Conservation (phyloP, 2,329 filamentous ascomycete genomes). For the Stemphylium vesicarium region DNA sequence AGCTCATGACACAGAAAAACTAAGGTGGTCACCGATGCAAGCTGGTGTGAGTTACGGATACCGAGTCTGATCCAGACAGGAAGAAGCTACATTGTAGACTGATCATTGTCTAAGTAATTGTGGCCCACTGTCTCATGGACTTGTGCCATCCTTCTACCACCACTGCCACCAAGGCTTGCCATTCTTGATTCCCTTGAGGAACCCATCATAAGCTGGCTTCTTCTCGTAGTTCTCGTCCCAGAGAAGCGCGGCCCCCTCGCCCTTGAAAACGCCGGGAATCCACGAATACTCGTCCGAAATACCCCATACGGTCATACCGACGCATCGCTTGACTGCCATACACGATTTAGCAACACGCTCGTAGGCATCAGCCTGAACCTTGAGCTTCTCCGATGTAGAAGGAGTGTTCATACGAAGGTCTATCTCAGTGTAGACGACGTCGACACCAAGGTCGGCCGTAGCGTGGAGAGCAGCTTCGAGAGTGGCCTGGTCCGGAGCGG, state of each 20-base stretch:
- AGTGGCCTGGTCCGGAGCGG: conserved; percentile 54
- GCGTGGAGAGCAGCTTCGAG: conserved; percentile 58
- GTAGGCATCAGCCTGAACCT: conserved; percentile 59
- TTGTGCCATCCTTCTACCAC: not conserved
- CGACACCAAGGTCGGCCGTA: conserved; percentile 61
- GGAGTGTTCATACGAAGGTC: conserved; percentile 63
- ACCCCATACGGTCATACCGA: conserved; percentile 57
- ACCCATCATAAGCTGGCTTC: conserved; percentile 47
- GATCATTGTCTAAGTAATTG: too few species aligned
- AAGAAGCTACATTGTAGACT: too few species aligned
- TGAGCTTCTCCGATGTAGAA: conserved; percentile 49
- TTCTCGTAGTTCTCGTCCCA: conserved; percentile 42
- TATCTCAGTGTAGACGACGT: conserved; percentile 68
- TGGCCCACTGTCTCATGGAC: not conserved
- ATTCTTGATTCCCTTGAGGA: conserved; percentile 34
- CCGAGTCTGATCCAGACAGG: not conserved
- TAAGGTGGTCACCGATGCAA: too few species aligned
- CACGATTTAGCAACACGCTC: conserved; percentile 48
- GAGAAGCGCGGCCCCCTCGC: conserved; percentile 46
- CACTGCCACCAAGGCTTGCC: conserved; percentile 13
- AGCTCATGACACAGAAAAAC: too few species aligned
- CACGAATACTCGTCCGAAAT: conserved; percentile 52
- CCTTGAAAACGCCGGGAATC: conserved; percentile 47
- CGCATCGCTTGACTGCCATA: conserved; percentile 45
- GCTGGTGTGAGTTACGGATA: not conserved